Evolutionary conservation across 805 yeast genomes (phyloP), one percentile per base, ranked within the genome.

Genomic region (Wickerhamomyces mucosus): DNA sequence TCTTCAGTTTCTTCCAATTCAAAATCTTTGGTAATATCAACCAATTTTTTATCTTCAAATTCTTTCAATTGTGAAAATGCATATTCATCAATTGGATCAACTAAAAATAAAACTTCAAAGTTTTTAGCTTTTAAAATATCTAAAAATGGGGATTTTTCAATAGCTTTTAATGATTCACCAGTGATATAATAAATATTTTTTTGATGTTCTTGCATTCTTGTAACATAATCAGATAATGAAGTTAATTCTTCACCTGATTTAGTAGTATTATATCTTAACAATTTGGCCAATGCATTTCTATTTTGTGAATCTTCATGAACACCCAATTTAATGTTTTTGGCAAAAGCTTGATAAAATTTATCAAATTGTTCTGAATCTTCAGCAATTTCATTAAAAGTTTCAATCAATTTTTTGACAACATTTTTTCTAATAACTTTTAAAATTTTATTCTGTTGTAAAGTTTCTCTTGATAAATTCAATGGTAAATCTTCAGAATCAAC

Each of bases 401-500:
- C 99, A 57, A 92, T 84, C 59, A 89, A 71, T 70, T 92, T 89
- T 88, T 92, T 92, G 65, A 92, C 94, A 58, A 92, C 81, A 78
- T 92, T 92, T 89, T 92, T 92, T 75, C 94, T 86, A 63, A 92
- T 92, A 45, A 92, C 98, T 82, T 92, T 92, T 69, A 92, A 77
- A 66, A 92, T 92, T 84, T 92, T 92, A 85, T 92, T 92, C 72
- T 92, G 99, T 72, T 92, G 99, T 61, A 92, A 77, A 82, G 94
- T 82, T 72, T 92, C 99, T 83, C 99, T 89, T 53, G 98, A 92
- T 71, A 92, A 76, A 89, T 92, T 92, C 67, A 92, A 80, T 66
- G 99, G 99, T 66, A 92, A 75, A 69, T 92, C 99, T 73, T 92
- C 97, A 51, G 96, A 85, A 72, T 92, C 99, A 45, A 92, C 99